Base-by-base conservation (phyloP, 805 yeast genomes). In the Saccharomyces mikatae region DNA sequence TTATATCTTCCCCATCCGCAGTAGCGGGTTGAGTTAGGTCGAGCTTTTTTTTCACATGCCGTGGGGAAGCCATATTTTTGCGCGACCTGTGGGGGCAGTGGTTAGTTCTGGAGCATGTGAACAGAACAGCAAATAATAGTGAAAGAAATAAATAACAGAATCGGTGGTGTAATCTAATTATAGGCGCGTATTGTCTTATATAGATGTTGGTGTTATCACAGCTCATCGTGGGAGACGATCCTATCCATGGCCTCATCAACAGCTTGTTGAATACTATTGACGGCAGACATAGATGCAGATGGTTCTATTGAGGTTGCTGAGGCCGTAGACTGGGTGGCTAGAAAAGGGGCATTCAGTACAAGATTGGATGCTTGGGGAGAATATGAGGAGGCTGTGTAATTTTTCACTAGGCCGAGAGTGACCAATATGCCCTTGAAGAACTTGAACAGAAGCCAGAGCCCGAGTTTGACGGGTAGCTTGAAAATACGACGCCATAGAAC, bases 391-490 rank as follows among this genome's bases (percentile, higher is more conserved):
- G 49, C 26, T 24, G 53, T 27, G 9, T 46, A 46, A 21, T 52
- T 53, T 36, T 56, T 58, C 4, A 63, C 62, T 10, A 68, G 54
- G 6, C 73, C 73, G 1, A 64, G 49, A 2, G 68, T 51, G 9
- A 59, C 51, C 32, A 70, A 52, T 4, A 68, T 59, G 2, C 64
- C 66, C 58, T 76, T 80, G 58, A 76, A 69, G 48, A 70, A 67
- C 29, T 63, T 63, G 60, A 70, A 70, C 48, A 62, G 50, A 11
- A 69, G 26, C 73, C 73, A 70, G 9, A 70, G 36, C 2, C 54
- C 51, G 17, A 70, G 48, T 51, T 65, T 70, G 6, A 64, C 58
- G 1, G 74, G 74, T 21, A 63, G 51, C 51, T 63, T 68, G 54
- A 70, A 63, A 4, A 70, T 58, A 48, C 74, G 66, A 36, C 72